Evolutionary conservation across 768 basidiomycete species (phyloP).

Genomic region (Daedalea quercina): DNA sequence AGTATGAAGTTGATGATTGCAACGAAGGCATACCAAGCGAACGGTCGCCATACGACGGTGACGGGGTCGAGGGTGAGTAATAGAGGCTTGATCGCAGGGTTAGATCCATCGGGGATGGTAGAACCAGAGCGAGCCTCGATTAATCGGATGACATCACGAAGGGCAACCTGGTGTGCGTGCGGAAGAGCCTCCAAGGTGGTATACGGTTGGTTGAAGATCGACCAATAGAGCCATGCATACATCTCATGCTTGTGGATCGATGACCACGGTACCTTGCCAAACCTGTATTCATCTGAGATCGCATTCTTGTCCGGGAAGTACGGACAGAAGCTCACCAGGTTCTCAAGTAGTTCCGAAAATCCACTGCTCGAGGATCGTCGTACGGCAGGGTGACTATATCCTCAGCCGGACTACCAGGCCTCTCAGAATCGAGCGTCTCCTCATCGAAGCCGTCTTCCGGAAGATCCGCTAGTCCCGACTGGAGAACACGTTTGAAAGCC

Average conservation of each 20-base stretch:
- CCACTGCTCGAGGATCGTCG: conserved; percentile 64
- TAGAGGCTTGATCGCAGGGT: conserved; percentile 45
- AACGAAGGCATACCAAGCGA: conserved; percentile 53
- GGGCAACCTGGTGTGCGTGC: conserved; percentile 34
- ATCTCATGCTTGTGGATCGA: conserved; percentile 57
- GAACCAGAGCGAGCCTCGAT: conserved; percentile 71
- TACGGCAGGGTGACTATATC: conserved; percentile 46
- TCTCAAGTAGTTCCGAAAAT: conserved; percentile 62
- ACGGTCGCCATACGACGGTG: conserved; percentile 61
- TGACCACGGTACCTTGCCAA: conserved; percentile 69
- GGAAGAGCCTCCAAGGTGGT: conserved; percentile 44
- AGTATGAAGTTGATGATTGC: conserved; percentile 41
- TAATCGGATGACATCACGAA: conserved; percentile 56
- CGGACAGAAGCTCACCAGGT: conserved; percentile 34
- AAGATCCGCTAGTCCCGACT: conserved; percentile 54
- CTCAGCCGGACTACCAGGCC: conserved; percentile 60
- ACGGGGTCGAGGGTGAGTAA: conserved; percentile 76
- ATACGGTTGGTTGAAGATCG: conserved; percentile 64
- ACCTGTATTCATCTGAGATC: conserved; percentile 41
- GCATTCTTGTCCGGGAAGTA: not conserved
- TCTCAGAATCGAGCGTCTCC: conserved; percentile 39
- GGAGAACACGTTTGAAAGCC: conserved; percentile 56
- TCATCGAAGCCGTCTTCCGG: conserved; percentile 48
- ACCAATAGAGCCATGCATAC: conserved; percentile 78
- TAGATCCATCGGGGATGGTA: conserved; percentile 52